A percentile compares a stretch with the other conserved stretches of the same genome.
phyloP scores from a whole-genome alignment of 208 protist species.

The Naegleria fowleri region DNA sequence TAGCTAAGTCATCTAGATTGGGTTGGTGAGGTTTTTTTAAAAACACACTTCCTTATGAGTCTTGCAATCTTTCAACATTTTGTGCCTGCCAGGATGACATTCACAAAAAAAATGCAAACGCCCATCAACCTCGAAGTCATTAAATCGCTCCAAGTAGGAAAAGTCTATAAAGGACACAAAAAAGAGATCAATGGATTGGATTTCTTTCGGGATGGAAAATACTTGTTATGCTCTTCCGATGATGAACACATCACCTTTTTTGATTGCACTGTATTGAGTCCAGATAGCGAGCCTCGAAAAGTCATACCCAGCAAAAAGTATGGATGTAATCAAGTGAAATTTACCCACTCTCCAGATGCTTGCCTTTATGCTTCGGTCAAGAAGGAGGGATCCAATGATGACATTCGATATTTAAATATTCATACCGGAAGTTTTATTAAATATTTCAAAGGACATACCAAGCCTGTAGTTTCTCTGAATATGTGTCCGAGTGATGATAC shows the following conservation, averaged over 20 bases:
- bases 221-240: background rate
- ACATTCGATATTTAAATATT: conserved; percentile 1
- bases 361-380: conserved; percentile 2
- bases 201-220: conserved; percentile 21
- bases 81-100: no score
- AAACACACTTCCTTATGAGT: no score
- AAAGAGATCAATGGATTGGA: conserved; percentile 24
- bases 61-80: no score
- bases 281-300: background rate
- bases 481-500: conserved; percentile 25
- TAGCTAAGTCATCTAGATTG: no score
- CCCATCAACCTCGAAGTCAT: background rate
- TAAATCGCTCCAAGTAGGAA: background rate
- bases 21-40: no score
- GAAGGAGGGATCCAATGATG: background rate
- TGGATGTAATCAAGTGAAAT: background rate
- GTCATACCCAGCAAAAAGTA: conserved; percentile 8
- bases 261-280: background rate
- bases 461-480: background rate
- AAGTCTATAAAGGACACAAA: background rate
- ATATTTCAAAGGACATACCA: conserved; percentile 19
- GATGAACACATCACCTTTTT: background rate
- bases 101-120: background rate
- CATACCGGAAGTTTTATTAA: background rate
- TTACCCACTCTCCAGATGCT: background rate